A percentile compares a stretch with the other conserved stretches of the same genome.
These are phyloP conservation scores for Capsella rubella DNA, from an alignment of 441 rosid genomes.

Conservation along the genomic window DNA sequence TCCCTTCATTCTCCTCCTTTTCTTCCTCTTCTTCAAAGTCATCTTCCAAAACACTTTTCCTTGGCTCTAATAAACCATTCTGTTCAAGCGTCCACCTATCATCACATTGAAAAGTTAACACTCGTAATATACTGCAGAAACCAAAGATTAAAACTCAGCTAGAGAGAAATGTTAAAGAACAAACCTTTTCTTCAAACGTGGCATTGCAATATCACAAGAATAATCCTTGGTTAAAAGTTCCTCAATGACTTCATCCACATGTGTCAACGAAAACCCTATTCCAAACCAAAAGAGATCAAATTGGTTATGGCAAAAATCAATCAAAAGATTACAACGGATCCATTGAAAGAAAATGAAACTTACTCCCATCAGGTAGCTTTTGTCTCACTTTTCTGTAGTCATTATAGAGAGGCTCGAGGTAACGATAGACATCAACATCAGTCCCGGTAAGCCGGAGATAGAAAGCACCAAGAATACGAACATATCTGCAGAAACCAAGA, in stretches of 20 bases:
- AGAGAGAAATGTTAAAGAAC: constrained; percentile 9
- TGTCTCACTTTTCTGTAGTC: constrained; percentile 84
- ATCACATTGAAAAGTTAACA: constrained; percentile 20
- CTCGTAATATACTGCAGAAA: constrained; percentile 7
- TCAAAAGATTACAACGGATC: neutral
- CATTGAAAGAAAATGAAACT: constrained; percentile 33
- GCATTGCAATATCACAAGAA: constrained; percentile 89
- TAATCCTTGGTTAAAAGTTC: constrained; percentile 85
- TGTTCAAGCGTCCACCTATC: constrained; percentile 85
- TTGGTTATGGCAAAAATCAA: neutral
- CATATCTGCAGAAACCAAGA: constrained; percentile 58
- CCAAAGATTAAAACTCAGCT: neutral
- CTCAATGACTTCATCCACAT: constrained; percentile 88
- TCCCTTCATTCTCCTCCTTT: constrained; percentile 78
- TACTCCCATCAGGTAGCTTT: constrained; percentile 74
- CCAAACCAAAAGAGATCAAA: constrained; percentile 10
- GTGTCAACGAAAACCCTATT: constrained; percentile 66
- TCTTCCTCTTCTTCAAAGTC: constrained; percentile 99
- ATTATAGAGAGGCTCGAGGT: constrained; percentile 91
- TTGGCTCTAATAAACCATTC: constrained; percentile 69
- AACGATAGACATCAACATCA: constrained; percentile 80
- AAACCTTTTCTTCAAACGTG: constrained; percentile 86
- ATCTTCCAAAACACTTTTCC: constrained; percentile 93
- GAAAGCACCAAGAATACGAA: constrained; percentile 89
- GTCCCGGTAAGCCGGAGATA: constrained; percentile 87